Base-by-base conservation (phyloP, 2,329 filamentous ascomycete genomes). In the Pyrenophora teres region DNA sequence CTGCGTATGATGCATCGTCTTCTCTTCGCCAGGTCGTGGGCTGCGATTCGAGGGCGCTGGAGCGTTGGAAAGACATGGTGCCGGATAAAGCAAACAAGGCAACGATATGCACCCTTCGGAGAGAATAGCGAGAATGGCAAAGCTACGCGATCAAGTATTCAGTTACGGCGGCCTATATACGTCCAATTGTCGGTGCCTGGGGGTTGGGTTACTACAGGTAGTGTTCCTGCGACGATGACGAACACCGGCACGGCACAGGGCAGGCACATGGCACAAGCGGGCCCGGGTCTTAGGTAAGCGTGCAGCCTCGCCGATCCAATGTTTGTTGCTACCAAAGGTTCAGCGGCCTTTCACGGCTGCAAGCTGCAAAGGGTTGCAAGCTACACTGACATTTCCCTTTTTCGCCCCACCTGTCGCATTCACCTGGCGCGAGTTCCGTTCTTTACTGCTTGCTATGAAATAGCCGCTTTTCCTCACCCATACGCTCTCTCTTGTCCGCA, bases 11-110 rank as follows among this genome's bases (percentile, higher is more conserved):
- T 39, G 86, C 81, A 70, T 89, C 88, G 72, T 88, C 86, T 54
- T 85, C 80, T 59, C 86, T 83, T 57, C 89, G 81, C 77, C 82
- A 82, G 56, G 80, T 84, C 25, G 85, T 86, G 35, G 86, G 84
- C 75, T 89, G 88, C 62, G 92, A 86, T 79, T 97, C 93, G 62
- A 97, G 81, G 56, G 85, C 88, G 50, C 89, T 89, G 58, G 94
- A 83, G 64, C 90, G 89, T 73, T 96, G 89, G 77, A 94, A 97
- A 15, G 93, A 96, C 93, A 97, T 97, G 57, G 19, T 55, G 50
- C 13, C 38, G 36, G 46, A 49, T 32, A 41, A 21, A 33, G 38
- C 31, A 27, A 16, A 38, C 43, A 16, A 12, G 25, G 38, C 27
- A 25, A 23, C 23, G 9, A 30, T 30, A 30, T 30, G 27, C 27